Evolutionary conservation across 768 basidiomycete genomes (phyloP).

Genomic region (Coprinellus aureogranulatus): DNA sequence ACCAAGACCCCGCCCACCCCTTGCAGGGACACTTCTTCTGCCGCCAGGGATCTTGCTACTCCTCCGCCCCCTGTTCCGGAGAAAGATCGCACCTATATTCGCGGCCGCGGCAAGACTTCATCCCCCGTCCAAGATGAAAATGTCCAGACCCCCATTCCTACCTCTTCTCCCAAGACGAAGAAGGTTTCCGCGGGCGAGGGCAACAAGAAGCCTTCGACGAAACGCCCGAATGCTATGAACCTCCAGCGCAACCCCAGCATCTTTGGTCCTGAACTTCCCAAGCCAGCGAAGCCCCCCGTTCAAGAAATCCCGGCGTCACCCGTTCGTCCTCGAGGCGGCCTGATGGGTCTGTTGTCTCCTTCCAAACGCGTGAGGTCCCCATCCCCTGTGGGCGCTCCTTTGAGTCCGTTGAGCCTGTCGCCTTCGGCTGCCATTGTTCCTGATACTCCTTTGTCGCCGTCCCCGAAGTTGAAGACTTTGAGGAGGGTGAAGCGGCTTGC

Average conservation of each 20-base stretch:
- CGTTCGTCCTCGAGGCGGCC: slow-evolving; percentile 4
- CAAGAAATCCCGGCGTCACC: slow-evolving; percentile 7
- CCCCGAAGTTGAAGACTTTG: slow-evolving; percentile 40
- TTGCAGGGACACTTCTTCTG: not conserved
- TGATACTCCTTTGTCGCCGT: slow-evolving; percentile 13
- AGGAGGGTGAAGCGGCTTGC: slow-evolving; percentile 48
- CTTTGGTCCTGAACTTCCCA: slow-evolving; percentile 64
- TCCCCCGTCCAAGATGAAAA: slow-evolving; percentile 6
- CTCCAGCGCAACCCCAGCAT: slow-evolving; percentile 62
- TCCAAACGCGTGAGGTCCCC: slow-evolving; percentile 6
- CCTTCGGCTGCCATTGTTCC: slow-evolving; percentile 12
- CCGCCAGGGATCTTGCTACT: slow-evolving; percentile 14
- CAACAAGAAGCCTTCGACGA: slow-evolving; percentile 6
- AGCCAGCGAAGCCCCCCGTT: slow-evolving; percentile 21
- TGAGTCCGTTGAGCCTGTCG: slow-evolving; percentile 9
- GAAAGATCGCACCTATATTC: slow-evolving; percentile 11
- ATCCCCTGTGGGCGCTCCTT: slow-evolving; percentile 11
- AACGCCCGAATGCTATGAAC: slow-evolving; percentile 41
- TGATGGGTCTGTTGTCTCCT: not conserved
- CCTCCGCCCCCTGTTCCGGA: slow-evolving; percentile 16
- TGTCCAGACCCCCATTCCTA: too few relatives aligned
- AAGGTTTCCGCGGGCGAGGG: slow-evolving; percentile 13
- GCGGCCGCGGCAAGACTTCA: slow-evolving; percentile 9
- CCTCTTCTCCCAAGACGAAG: slow-evolving; percentile 1
- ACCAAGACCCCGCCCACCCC: slow-evolving; percentile 22